Conservation (phyloP, 768 basidiomycete genomes). For the Guyanaporus albipodus region DNA sequence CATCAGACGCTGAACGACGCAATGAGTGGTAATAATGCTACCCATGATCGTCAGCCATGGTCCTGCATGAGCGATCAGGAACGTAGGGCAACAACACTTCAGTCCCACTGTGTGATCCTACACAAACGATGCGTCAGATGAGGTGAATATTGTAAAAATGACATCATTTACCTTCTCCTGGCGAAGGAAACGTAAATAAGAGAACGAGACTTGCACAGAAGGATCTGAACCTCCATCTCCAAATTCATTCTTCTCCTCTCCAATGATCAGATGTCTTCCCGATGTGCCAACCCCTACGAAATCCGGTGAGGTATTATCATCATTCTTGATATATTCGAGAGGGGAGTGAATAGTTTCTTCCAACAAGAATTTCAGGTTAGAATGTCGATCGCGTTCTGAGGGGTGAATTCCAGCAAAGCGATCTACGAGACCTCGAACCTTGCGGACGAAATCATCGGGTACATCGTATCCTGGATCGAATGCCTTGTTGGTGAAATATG, state of each 20-base stretch:
- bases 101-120: conserved; percentile 11
- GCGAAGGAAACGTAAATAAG: conserved; percentile 14
- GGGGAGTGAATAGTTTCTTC: too few species aligned
- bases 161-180: conserved; percentile 4
- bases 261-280: conserved; percentile 10
- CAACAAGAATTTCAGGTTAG: too few species aligned
- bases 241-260: conserved; percentile 18
- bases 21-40: conserved; percentile 22
- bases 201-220: conserved; percentile 26
- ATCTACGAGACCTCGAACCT: too few species aligned
- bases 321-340: too few species aligned
- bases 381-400: too few species aligned
- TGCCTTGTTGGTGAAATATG: too few species aligned
- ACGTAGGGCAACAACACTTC: conserved; percentile 28
- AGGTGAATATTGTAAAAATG: too few species aligned
- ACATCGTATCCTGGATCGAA: too few species aligned
- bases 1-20: conserved; percentile 34
- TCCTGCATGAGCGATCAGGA: conserved; percentile 14
- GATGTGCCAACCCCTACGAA: neutral
- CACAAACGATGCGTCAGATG: neutral
- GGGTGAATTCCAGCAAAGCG: too few species aligned
- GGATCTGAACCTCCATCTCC: conserved; percentile 27
- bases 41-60: conserved; percentile 34
- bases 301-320: too few species aligned
- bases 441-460: too few species aligned